phyloP scores from a whole-genome alignment of 2,329 filamentous ascomycete genomes.

The Atkinsonella texensis region DNA sequence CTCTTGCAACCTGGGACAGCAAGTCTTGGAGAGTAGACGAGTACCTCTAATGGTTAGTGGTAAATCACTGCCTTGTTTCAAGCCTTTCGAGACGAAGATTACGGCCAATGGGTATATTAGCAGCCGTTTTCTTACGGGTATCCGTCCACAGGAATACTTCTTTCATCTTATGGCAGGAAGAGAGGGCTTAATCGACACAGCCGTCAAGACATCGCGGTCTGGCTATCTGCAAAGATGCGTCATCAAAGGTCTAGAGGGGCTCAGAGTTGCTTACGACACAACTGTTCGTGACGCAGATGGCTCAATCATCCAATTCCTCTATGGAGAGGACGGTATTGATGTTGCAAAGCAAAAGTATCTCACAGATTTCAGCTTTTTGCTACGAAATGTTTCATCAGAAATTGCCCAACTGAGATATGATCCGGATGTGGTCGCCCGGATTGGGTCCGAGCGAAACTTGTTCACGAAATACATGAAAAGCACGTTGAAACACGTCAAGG shows the following conservation, averaged over 20 bases:
- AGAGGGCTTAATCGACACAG: constrained; percentile 97
- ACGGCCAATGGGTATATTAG: constrained; percentile 88
- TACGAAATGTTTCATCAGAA: constrained; percentile 50
- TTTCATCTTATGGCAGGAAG: constrained; percentile 99
- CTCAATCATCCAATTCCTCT: constrained; percentile 85
- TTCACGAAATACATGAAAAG: constrained; percentile 72
- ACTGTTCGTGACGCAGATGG: constrained; percentile 92
- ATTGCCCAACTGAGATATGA: constrained; percentile 63
- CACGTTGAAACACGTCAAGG: constrained; percentile 58
- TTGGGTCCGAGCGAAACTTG: constrained; percentile 37
- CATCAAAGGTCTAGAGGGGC: constrained; percentile 96
- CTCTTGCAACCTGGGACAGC: constrained; percentile 93
- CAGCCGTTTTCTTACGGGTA: constrained; percentile 94
- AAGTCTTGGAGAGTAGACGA: constrained; percentile 86
- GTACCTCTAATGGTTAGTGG: constrained; percentile 97
- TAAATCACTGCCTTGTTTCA: constrained; percentile 90
- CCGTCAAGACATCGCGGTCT: constrained; percentile 94
- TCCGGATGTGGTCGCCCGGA: constrained; percentile 25
- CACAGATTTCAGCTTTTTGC: constrained; percentile 72
- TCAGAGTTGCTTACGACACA: constrained; percentile 84
- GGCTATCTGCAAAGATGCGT: constrained; percentile 94
- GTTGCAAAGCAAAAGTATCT: constrained; percentile 82
- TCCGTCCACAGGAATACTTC: constrained; percentile 94
- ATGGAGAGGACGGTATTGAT: constrained; percentile 81
- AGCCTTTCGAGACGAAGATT: constrained; percentile 78